Conservation (phyloP, 2,329 filamentous ascomycete genomes). For the Fusarium algeriense region DNA sequence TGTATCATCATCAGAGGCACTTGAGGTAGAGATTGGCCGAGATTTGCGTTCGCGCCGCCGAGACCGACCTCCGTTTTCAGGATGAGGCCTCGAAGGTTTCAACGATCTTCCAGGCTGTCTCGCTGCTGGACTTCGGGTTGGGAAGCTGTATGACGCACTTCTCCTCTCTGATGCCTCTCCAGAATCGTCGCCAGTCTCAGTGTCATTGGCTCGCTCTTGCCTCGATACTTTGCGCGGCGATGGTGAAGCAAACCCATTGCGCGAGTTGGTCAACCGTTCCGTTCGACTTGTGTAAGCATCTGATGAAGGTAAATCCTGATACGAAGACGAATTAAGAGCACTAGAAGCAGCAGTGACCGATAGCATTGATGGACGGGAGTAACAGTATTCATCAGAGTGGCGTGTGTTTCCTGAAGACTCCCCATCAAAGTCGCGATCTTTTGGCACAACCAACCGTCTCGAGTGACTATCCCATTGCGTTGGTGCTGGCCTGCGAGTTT, state of each 20-base stretch:
- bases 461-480: slow-evolving; percentile 68
- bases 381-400: slow-evolving; percentile 57
- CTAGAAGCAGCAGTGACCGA: slow-evolving; percentile 69
- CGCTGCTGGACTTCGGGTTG: slow-evolving; percentile 32
- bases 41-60: slow-evolving; percentile 38
- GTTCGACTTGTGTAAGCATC: slow-evolving; percentile 34
- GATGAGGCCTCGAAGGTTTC: slow-evolving; percentile 25
- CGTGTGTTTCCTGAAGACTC: slow-evolving; percentile 50
- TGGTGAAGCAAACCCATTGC: slow-evolving; percentile 19
- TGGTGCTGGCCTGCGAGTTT: slow-evolving; percentile 50
- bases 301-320: slow-evolving; percentile 40
- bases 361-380: slow-evolving; percentile 58
- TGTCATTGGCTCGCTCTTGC: slow-evolving; percentile 33
- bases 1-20: slow-evolving; percentile 45
- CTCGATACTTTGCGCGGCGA: slow-evolving; percentile 34
- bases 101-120: slow-evolving; percentile 28
- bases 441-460: slow-evolving; percentile 61
- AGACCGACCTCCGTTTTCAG: slow-evolving; percentile 35
- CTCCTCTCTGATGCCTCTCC: slow-evolving; percentile 39
- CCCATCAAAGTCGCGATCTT: slow-evolving; percentile 51
- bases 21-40: slow-evolving; percentile 44
- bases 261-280: slow-evolving; percentile 29
- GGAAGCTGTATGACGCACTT: slow-evolving; percentile 25
- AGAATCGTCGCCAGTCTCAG: slow-evolving; percentile 39
- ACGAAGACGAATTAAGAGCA: slow-evolving; percentile 58